These are phyloP conservation scores for Mycena pura DNA, from an alignment of 768 basidiomycete genomes.

Conservation along the genomic window DNA sequence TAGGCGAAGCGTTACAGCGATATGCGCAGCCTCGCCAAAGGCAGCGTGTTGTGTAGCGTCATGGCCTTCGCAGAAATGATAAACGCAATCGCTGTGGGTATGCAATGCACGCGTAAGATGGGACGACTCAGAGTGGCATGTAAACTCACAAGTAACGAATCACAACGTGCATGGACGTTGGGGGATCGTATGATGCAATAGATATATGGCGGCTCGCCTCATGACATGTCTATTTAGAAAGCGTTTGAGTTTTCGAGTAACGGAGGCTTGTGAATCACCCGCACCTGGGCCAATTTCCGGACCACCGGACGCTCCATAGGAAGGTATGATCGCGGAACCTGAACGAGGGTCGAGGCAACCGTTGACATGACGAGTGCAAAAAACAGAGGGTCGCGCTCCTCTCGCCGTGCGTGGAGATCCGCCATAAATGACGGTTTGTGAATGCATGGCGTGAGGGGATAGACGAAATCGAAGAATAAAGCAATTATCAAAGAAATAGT, in stretches of 20 bases:
- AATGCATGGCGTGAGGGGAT: slow-evolving; percentile 88
- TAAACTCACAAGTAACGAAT: slow-evolving; percentile 84
- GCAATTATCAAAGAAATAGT: slow-evolving; percentile 83
- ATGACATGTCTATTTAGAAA: slow-evolving; percentile 63
- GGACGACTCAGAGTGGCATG: no score
- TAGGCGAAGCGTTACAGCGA: slow-evolving; percentile 82
- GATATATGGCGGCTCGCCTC: slow-evolving; percentile 85
- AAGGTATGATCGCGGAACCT: slow-evolving; percentile 87
- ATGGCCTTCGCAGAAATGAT: slow-evolving; percentile 89
- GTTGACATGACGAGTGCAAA: slow-evolving; percentile 91
- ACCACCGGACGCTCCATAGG: slow-evolving; percentile 87
- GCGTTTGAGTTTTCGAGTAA: slow-evolving; percentile 1
- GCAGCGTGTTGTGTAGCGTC: slow-evolving; percentile 88
- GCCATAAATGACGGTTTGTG: slow-evolving; percentile 93
- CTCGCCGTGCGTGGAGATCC: slow-evolving; percentile 79
- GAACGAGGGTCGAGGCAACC: slow-evolving; percentile 85
- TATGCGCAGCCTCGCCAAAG: slow-evolving; percentile 86
- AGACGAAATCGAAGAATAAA: slow-evolving; percentile 94
- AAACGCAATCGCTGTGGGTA: slow-evolving; percentile 71
- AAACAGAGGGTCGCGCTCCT: slow-evolving; percentile 90
- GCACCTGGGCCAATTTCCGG: slow-evolving; percentile 75
- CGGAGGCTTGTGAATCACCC: neutral
- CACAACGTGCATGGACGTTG: slow-evolving; percentile 83
- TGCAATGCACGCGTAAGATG: slow-evolving; percentile 12
- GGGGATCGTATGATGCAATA: slow-evolving; percentile 82